These are phyloP conservation scores for Articulospora tetracladia DNA, from an alignment of 495 filamentous ascomycete genomes.

Conservation along the genomic window DNA sequence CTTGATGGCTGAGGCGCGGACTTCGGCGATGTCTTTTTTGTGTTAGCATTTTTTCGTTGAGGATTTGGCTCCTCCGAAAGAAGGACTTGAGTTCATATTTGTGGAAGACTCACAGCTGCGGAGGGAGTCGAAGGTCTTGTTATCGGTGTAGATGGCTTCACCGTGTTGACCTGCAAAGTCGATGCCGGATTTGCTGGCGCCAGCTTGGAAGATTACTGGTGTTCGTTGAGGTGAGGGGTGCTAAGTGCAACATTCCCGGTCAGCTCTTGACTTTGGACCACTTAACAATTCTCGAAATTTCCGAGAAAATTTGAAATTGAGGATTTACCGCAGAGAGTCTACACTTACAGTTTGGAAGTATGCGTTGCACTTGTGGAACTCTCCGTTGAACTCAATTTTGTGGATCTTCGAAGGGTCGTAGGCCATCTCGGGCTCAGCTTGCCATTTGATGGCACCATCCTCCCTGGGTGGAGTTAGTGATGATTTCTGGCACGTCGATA, in stretches of 20 bases:
- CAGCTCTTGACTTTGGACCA: too few relatives aligned
- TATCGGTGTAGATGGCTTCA: slow-evolving; percentile 59
- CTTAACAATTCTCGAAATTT: too few relatives aligned
- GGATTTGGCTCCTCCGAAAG: too few relatives aligned
- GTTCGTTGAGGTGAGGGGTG: slow-evolving; percentile 61
- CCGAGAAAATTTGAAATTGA: too few relatives aligned
- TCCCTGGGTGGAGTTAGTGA: slow-evolving; percentile 29
- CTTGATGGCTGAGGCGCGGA: slow-evolving; percentile 45
- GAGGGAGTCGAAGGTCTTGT: slow-evolving; percentile 46
- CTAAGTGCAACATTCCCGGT: too few relatives aligned
- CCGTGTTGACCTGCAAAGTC: slow-evolving; percentile 58
- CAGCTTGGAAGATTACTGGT: slow-evolving; percentile 61
- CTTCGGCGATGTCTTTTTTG: slow-evolving; percentile 16
- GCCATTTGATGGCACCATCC: slow-evolving; percentile 45
- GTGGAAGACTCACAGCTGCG: slow-evolving; percentile 39
- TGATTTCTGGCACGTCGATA: too few relatives aligned
- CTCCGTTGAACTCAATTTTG: slow-evolving; percentile 55
- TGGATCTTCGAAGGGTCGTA: slow-evolving; percentile 52
- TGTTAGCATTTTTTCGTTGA: too few relatives aligned
- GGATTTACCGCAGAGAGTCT: too few relatives aligned
- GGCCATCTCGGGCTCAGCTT: slow-evolving; percentile 48
- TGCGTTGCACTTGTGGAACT: slow-evolving; percentile 51
- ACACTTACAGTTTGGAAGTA: slow-evolving; percentile 43
- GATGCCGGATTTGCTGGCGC: slow-evolving; percentile 55
- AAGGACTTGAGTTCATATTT: too few relatives aligned